A percentile compares a stretch with the other conserved stretches of the same genome.
Conservation (phyloP, 2,329 filamentous ascomycete species). For the Talaromyces sp. region DNA sequence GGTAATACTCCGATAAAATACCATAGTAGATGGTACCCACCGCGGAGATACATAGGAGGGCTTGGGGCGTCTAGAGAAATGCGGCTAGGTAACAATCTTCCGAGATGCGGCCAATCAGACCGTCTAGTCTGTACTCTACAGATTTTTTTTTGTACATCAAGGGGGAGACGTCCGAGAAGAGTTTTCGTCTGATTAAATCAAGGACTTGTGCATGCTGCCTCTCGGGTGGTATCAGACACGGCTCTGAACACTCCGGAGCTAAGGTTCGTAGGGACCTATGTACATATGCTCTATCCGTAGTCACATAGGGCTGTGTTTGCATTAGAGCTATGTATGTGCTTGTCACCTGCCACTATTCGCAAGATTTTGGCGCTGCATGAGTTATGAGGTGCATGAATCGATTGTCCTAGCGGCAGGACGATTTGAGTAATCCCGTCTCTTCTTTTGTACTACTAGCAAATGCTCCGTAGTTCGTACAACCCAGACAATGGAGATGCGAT, state of each 20-base stretch:
- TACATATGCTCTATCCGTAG: neutral
- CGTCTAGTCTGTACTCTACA: neutral
- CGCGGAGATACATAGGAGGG: neutral
- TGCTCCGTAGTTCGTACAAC: neutral
- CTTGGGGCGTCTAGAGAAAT: conserved; percentile 5
- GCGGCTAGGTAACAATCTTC: conserved; percentile 1
- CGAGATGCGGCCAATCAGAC: neutral
- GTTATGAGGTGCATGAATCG: neutral
- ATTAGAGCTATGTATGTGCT: neutral
- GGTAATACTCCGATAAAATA: conserved; percentile 1
- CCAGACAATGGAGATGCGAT: neutral
- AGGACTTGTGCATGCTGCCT: neutral
- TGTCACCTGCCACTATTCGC: conserved; percentile 7
- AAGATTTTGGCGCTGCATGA: neutral
- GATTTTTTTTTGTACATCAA: neutral
- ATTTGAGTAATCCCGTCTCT: neutral
- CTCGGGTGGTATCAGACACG: neutral
- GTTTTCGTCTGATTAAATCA: neutral
- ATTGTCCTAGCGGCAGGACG: neutral
- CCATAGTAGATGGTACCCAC: neutral
- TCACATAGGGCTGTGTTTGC: conserved; percentile 9
- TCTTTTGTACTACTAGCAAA: neutral
- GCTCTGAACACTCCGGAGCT: neutral
- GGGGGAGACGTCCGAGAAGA: neutral
- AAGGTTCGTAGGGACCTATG: neutral